These are phyloP conservation scores for Hypoxylon sp. DNA, from an alignment of 2,329 filamentous ascomycete species.

Conservation along the genomic window DNA sequence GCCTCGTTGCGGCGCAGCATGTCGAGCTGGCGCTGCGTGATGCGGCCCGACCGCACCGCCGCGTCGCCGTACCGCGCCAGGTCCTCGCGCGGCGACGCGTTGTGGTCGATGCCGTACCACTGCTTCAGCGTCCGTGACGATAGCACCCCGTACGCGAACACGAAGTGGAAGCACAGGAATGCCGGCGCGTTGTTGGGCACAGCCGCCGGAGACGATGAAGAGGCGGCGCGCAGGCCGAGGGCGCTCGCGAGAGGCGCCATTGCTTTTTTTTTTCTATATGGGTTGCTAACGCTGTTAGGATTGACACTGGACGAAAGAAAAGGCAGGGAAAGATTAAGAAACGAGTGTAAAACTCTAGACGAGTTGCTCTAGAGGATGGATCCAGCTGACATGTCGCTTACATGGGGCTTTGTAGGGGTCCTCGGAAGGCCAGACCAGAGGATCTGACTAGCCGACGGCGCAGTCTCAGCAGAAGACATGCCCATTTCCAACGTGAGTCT, in stretches of 20 bases:
- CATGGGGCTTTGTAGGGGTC: too few relatives aligned
- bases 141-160: conserved; percentile 54
- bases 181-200: conserved; percentile 38
- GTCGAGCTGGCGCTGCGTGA: conserved; percentile 52
- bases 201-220: conserved; percentile 7
- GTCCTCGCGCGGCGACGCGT: conserved; percentile 56
- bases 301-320: not conserved
- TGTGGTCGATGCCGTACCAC: conserved; percentile 55
- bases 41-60: conserved; percentile 53
- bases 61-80: conserved; percentile 54
- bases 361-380: too few relatives aligned
- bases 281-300: not conserved
- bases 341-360: too few relatives aligned
- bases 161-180: conserved; percentile 51
- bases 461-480: too few relatives aligned
- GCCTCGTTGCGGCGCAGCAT: conserved; percentile 54
- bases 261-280: not conserved
- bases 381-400: too few relatives aligned
- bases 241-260: conserved; percentile 37
- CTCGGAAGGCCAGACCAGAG: too few relatives aligned
- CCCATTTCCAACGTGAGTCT: too few relatives aligned
- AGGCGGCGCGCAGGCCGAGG: conserved; percentile 40
- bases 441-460: too few relatives aligned
- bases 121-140: conserved; percentile 54
- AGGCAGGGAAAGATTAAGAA: too few relatives aligned